A percentile compares a stretch with the other conserved stretches of the same genome.
These are phyloP conservation scores for Leccinum pachyderme DNA, from an alignment of 1,284 basidiomycete genomes.

Conservation along the genomic window DNA sequence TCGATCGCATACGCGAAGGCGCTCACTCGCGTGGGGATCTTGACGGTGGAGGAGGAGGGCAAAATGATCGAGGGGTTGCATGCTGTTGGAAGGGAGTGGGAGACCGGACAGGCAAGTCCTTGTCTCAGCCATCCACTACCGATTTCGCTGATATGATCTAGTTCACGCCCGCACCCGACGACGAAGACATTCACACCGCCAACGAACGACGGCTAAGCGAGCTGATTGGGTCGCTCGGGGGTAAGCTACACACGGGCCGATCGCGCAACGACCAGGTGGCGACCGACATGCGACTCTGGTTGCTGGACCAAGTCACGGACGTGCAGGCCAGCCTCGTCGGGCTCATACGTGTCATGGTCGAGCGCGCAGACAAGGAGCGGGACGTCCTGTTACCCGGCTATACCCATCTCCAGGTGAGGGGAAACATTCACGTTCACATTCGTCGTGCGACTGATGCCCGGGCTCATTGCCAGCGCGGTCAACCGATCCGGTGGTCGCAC, in stretches of 20 bases:
- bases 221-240: conserved; percentile 87
- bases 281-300: conserved; percentile 97
- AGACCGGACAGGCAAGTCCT: conserved; percentile 56
- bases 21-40: conserved; percentile 74
- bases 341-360: conserved; percentile 85
- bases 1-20: conserved; percentile 96
- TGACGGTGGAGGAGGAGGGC: conserved; percentile 72
- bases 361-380: conserved; percentile 90
- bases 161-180: conserved; percentile 77
- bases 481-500: conserved; percentile 99
- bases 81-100: conserved; percentile 85
- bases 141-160: conserved; percentile 29
- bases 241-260: conserved; percentile 94
- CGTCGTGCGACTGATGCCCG: neutral
- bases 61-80: conserved; percentile 81
- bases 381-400: conserved; percentile 93
- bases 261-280: conserved; percentile 98
- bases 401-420: conserved; percentile 86
- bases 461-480: conserved; percentile 77
- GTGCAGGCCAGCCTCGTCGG: conserved; percentile 75
- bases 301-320: conserved; percentile 76
- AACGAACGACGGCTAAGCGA: conserved; percentile 95
- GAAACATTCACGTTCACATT: too few species aligned
- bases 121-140: neutral
- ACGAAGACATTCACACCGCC: conserved; percentile 99